Evolutionary conservation across 306 rosid species (phyloP).

Genomic region (Medicago lupulina): DNA sequence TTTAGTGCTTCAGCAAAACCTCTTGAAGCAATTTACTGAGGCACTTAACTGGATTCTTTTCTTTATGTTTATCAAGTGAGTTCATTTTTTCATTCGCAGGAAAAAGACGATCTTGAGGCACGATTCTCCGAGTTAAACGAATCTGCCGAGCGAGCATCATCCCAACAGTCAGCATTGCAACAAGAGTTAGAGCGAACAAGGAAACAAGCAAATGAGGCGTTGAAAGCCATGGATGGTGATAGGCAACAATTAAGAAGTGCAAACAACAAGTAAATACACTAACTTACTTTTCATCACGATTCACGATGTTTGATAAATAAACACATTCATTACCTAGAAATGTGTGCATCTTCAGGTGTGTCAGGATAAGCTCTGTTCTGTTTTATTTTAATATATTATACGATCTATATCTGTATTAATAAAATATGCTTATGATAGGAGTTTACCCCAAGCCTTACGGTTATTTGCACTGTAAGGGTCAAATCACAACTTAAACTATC

Average conservation of each 20-base stretch:
- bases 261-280: conserved; percentile 81
- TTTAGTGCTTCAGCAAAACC: conserved; percentile 37
- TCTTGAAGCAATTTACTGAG: conserved; percentile 7
- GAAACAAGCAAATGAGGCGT: conserved; percentile 95
- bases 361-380: conserved; percentile 40
- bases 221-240: conserved; percentile 94
- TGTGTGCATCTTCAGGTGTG: conserved; percentile 27
- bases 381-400: conserved; percentile 9
- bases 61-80: conserved; percentile 37
- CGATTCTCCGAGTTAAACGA: conserved; percentile 69
- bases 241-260: conserved; percentile 95
- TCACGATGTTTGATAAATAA: conserved; percentile 33
- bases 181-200: conserved; percentile 95
- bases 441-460: neutral
- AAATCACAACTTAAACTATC: neutral
- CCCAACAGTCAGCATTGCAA: conserved; percentile 78
- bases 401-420: conserved; percentile 22
- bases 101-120: conserved; percentile 93
- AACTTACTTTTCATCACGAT: conserved; percentile 36
- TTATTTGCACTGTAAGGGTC: conserved; percentile 30
- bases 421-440: conserved; percentile 7
- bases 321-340: conserved; percentile 31
- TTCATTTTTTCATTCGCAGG: conserved; percentile 58
- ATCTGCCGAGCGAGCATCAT: conserved; percentile 78
- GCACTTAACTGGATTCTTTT: conserved; percentile 34